Base-by-base conservation (phyloP, 805 yeast species). In the Metschnikowia lachancei region DNA sequence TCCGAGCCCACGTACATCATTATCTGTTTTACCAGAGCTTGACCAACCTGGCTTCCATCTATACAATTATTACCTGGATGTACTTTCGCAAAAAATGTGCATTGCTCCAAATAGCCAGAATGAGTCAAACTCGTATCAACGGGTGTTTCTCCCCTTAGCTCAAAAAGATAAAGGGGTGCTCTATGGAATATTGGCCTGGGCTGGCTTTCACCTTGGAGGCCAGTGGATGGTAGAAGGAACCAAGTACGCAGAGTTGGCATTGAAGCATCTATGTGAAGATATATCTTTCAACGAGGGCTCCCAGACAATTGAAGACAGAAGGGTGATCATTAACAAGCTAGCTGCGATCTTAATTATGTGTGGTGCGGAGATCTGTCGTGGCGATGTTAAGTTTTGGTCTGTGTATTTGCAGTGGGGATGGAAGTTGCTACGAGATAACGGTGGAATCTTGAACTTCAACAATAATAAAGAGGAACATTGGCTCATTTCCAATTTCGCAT, bases 321-420 rank as follows among this genome's bases (percentile, higher is more conserved):
- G 70, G 43, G 41, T 64, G 9, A 61, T 70, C 13, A 60, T 76
- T 30, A 57, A 66, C 52, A 75, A 83, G 49, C 60, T 87, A 37
- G 91, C 95, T 1, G 78, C 83, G 14, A 69, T 84, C 43, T 64
- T 87, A 51, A 78, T 87, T 42, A 69, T 87, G 41, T 78, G 86
- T 53, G 88, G 85, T n/a, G 91, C 87, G 0, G 90, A 86, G 58
- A 85, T 87, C 43, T 87, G 92, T 64, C 77, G 81, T 52, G 95
- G 95, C 7, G 95, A 87, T 61, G 88, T 85, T 30, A 74, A 74
- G 31, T 79, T 82, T 58, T 87, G 95, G 95, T 77, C 84, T 2
- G 71, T 77, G 22, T 79, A 83, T 56, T 67, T 87, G 46, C 74
- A 75, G 35, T 75, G 81, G 74, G 89, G 90, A 1, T 82, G 87